Evolutionary conservation across 1,284 basidiomycete genomes (phyloP), one percentile per base, ranked within the genome.

Genomic region (Irpex sp.): DNA sequence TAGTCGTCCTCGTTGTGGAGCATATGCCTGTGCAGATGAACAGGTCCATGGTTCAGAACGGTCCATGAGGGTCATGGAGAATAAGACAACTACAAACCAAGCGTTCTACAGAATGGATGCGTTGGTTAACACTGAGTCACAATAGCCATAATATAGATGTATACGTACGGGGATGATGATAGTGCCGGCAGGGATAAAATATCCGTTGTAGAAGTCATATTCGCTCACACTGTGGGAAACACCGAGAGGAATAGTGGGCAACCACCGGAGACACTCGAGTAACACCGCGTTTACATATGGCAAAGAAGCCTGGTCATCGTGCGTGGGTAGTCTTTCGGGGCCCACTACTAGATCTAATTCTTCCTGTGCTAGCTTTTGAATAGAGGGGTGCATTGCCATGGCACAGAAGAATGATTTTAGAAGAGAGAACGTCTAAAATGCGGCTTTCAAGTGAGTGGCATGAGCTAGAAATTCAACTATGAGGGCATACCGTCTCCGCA

Each of bases 311-410:
- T 68, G 65, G n/a, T 76, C 67, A 58, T 82, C 81, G 57, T 79
- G 75, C 2, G 74, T 71, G 0, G 81, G 81, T 13, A 82, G 69
- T 35, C 79, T 70, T 46, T 77, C 74, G n/a, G 61, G 58, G 11
- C 74, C 72, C 54, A 80, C 67, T 7, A 81, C 77, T 4, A 69
- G 63, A 66, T 81, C 78, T 5, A 82, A 65, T 63, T 81, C 78
- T 55, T 69, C 72, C 58, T 77, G 78, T 8, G 78, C 80, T 57
- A 71, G 75, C 7, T 66, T 68, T 62, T 79, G 78, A 11, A 77
- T 70, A 5, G 78, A 76, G 0, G 78, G 79, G 59, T 77, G 70
- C 49, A 75, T 65, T 7, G 75, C 64, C 75, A 79, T 77, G 2
- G 75, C 74, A 9, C 80, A 69, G 66, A 79, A 73, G 66, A 79